Percentiles rank a stretch among this genome's conserved stretches.
phyloP scores from a whole-genome alignment of 2,329 filamentous ascomycete species.

The Aspergillus flavus region DNA sequence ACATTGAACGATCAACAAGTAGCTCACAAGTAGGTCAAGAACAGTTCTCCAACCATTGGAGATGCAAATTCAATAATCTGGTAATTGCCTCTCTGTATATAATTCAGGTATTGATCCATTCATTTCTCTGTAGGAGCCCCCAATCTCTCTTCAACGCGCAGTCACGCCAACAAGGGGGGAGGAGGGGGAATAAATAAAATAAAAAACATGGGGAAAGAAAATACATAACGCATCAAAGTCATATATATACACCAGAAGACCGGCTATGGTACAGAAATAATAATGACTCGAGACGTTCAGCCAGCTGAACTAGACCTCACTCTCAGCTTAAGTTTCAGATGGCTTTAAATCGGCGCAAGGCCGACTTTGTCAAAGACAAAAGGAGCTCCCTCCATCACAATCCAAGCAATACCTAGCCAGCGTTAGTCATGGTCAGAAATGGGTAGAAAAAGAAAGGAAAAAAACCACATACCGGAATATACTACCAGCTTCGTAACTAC shows the following conservation, averaged over 20 bases:
- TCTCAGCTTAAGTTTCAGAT: not conserved
- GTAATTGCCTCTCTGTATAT: not conserved
- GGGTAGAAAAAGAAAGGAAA: not conserved
- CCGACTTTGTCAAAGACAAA: constrained; percentile 11
- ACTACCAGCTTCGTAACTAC: constrained; percentile 96
- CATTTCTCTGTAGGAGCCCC: not conserved
- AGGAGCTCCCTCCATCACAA: constrained; percentile 11
- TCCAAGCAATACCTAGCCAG: constrained; percentile 10
- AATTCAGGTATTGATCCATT: not conserved
- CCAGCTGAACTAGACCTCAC: constrained; percentile 7
- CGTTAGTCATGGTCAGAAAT: not conserved
- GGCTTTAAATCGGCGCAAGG: constrained; percentile 6
- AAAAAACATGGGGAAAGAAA: not conserved
- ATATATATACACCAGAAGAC: constrained; percentile 10
- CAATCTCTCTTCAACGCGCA: not conserved
- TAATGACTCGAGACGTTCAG: constrained; percentile 6
- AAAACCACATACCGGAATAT: constrained; percentile 71
- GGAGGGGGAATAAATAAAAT: not conserved
- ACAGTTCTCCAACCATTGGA: not conserved
- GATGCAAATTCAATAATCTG: not conserved
- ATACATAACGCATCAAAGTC: constrained; percentile 1
- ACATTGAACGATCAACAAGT: not conserved
- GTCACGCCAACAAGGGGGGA: not conserved
- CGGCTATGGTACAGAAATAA: constrained; percentile 9
- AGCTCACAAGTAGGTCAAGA: not conserved